A percentile compares a stretch with the other conserved stretches of the same genome.
Conservation (phyloP, 225 moss, liverwort and hornwort genomes). For the Antitrichia curtipendula region DNA sequence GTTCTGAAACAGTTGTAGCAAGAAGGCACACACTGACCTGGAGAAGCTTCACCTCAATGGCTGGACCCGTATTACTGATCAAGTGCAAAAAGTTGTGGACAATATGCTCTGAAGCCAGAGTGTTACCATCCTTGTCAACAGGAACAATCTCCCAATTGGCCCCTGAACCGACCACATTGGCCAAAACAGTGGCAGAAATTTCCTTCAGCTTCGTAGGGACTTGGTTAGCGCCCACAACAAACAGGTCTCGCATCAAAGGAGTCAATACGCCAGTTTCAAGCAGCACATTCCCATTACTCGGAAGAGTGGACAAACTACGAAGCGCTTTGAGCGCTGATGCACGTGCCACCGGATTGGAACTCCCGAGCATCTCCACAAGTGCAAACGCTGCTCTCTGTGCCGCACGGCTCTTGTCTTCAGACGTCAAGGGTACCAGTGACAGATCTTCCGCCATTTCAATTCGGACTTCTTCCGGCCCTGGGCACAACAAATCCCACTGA, state of each 20-base stretch:
- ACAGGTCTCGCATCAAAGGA: slow-evolving; percentile 54
- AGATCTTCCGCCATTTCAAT: slow-evolving; percentile 54
- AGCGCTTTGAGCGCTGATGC: slow-evolving; percentile 45
- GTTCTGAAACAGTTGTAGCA: neutral
- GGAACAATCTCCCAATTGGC: slow-evolving; percentile 41
- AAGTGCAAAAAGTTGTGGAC: slow-evolving; percentile 52
- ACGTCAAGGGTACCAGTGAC: slow-evolving; percentile 31
- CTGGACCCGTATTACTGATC: slow-evolving; percentile 67
- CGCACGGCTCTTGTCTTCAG: slow-evolving; percentile 41
- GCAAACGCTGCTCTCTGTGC: slow-evolving; percentile 21
- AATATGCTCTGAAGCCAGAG: slow-evolving; percentile 41
- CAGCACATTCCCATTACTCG: slow-evolving; percentile 35
- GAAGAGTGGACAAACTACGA: slow-evolving; percentile 35
- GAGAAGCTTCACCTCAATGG: slow-evolving; percentile 54
- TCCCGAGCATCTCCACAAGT: slow-evolving; percentile 50
- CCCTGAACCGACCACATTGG: slow-evolving; percentile 42
- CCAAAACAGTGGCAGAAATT: slow-evolving; percentile 50
- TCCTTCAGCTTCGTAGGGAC: slow-evolving; percentile 58
- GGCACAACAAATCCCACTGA: neutral
- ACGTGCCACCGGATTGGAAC: slow-evolving; percentile 28
- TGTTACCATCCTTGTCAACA: slow-evolving; percentile 50
- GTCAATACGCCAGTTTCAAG: slow-evolving; percentile 34
- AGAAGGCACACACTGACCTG: slow-evolving; percentile 19
- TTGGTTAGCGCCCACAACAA: slow-evolving; percentile 41
- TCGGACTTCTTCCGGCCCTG: slow-evolving; percentile 51